Evolutionary conservation across 768 basidiomycete genomes (phyloP), one percentile per base, ranked within the genome.

Genomic region (Xerocomus spinulosus): DNA sequence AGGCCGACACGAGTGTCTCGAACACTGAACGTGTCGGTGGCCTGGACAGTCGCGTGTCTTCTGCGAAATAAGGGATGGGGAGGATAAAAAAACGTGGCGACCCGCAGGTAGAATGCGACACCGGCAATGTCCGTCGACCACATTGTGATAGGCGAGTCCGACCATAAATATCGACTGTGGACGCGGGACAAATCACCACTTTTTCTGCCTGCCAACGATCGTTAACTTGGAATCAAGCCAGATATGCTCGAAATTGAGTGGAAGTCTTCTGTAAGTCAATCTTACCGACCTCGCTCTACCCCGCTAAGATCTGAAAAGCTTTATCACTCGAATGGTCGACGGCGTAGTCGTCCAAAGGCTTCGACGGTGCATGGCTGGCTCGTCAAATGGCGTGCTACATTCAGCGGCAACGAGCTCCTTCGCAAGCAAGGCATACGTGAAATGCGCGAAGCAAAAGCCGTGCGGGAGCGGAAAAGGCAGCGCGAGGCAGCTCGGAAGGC

Each of bases 341-440:
- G 71, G 33, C 72, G 68, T 37, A 80, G 76, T 40, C 74, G 72
- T 26, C 75, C 77, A 34, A 82, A 77, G 45, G 60, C 71, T n/a
- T 75, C 74, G 6, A 75, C 76, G 10, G 74, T 85, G 64, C 86
- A 88, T 54, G 86, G 86, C 26, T 88, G 85, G 84, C 70, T 87
- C 50, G 79, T 81, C n/a, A 88, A 87, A 66, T 77, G 82, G 78
- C 76, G 85, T 51, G 86, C 85, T 21, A 87, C 85, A 12, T 70
- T 87, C 26, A 60, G 74, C 26, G 84, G 83, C 29, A 73, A 85
- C 58, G 84, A 87, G 59, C 58, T 53, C 17, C 67, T 83, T 39
- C 74, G 85, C 52, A 76, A 69, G 64, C 79, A 80, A 71, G 86
- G 86, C 38, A 86, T 87, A 62, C 72, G 71, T 43, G 86, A 88